phyloP scores from a whole-genome alignment of 1,139 yeast species.

The Casaregolazyma suthepensis region DNA sequence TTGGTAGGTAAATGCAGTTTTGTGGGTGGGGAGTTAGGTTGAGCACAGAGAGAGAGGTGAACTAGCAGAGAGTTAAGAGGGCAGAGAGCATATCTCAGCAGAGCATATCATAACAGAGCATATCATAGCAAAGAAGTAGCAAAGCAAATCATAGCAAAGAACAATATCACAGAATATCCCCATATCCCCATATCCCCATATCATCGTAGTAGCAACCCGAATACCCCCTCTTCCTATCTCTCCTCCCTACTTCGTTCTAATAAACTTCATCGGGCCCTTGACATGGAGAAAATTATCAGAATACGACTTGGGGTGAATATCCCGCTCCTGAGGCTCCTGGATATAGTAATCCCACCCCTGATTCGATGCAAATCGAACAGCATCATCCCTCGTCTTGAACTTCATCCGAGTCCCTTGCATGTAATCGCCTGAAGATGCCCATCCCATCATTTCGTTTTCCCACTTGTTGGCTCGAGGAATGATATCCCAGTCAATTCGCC shows the following conservation, averaged over 20 bases:
- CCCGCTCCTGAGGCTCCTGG: conserved; percentile 73
- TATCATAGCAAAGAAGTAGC: not conserved
- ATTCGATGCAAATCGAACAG: conserved; percentile 71
- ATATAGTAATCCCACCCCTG: conserved; percentile 83
- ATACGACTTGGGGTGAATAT: conserved; percentile 70
- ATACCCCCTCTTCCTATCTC: too few species aligned
- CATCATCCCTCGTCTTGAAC: conserved; percentile 71
- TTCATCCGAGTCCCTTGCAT: conserved; percentile 83
- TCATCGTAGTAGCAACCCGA: too few species aligned
- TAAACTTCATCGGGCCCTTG: conserved; percentile 68
- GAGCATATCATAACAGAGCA: not conserved
- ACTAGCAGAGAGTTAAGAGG: not conserved
- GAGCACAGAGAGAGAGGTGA: not conserved
- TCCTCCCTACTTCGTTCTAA: conserved; percentile 59
- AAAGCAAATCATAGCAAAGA: not conserved
- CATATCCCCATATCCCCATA: not conserved
- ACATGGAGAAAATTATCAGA: conserved; percentile 66
- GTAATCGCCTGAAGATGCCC: conserved; percentile 73
- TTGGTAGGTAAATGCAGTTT: not conserved
- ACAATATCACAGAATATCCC: too few species aligned
- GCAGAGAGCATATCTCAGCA: too few species aligned
- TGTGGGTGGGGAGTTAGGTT: not conserved
- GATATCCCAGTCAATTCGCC: conserved; percentile 86
- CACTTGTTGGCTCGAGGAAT: conserved; percentile 74
- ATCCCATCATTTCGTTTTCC: conserved; percentile 88